Evolutionary conservation across 305 asterid species (phyloP).

Genomic region (Andrographis paniculata): DNA sequence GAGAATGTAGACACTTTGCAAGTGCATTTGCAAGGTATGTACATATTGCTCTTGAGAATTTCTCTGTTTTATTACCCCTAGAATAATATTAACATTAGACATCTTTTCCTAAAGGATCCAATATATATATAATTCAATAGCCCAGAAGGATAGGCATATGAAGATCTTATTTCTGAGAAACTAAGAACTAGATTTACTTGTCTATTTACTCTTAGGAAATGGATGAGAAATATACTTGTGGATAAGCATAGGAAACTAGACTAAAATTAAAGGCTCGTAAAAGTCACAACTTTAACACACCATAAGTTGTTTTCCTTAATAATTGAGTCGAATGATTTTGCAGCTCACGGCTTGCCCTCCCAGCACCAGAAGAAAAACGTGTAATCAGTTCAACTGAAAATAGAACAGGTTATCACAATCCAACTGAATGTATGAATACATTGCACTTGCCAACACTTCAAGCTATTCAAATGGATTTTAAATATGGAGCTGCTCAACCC

Average conservation of each 20-base stretch:
- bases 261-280: neutral
- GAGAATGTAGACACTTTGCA: constrained; percentile 98
- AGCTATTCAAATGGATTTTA: constrained; percentile 23
- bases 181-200: neutral
- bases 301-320: neutral
- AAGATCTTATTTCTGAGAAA: neutral
- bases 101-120: neutral
- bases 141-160: neutral
- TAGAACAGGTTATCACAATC: constrained; percentile 34
- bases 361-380: constrained; percentile 83
- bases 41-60: neutral
- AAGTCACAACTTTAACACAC: neutral
- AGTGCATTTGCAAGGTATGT: constrained; percentile 95
- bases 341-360: constrained; percentile 94
- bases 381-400: constrained; percentile 41
- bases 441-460: constrained; percentile 54
- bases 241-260: neutral
- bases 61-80: neutral
- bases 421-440: constrained; percentile 30
- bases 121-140: neutral
- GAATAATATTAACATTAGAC: neutral
- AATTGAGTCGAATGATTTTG: constrained; percentile 22
- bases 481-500: constrained; percentile 39
- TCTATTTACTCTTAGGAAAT: neutral
- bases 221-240: neutral